These are phyloP conservation scores for Mycosphaerella sp. DNA, from an alignment of 2,329 filamentous ascomycete species.

Conservation along the genomic window DNA sequence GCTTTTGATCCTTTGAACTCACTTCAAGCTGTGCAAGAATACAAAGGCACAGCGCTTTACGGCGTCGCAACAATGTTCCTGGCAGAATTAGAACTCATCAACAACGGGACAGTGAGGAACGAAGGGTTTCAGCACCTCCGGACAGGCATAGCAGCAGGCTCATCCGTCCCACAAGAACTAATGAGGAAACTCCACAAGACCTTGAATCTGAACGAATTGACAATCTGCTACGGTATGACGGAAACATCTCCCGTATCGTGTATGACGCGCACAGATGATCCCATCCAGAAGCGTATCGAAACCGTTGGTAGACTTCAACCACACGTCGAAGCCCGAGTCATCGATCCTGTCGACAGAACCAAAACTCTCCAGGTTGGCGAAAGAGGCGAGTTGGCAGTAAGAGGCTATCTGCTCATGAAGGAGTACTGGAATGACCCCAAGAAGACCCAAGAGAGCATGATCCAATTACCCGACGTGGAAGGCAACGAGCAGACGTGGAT, in stretches of 20 bases:
- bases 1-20: conserved; percentile 76
- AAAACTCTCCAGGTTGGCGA: conserved; percentile 57
- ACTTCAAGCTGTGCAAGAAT: conserved; percentile 57
- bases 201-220: conserved; percentile 73
- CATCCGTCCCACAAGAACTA: conserved; percentile 72
- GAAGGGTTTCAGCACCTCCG: conserved; percentile 60
- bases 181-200: conserved; percentile 68
- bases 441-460: conserved; percentile 63
- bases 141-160: conserved; percentile 90
- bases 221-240: conserved; percentile 96
- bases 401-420: conserved; percentile 84
- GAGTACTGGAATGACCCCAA: conserved; percentile 76
- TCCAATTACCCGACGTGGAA: conserved; percentile 44
- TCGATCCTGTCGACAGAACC: conserved; percentile 58
- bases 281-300: conserved; percentile 63
- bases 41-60: conserved; percentile 65
- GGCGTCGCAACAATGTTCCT: conserved; percentile 94
- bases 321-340: conserved; percentile 73
- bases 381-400: conserved; percentile 73
- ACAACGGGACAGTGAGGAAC: conserved; percentile 31
- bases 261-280: conserved; percentile 77
- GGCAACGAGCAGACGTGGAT: conserved; percentile 68
- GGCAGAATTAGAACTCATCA: conserved; percentile 73
- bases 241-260: conserved; percentile 69
- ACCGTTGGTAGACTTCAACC: conserved; percentile 77